Conservation (phyloP, 441 rosid species). For the Pelargonium cotyledonis region DNA sequence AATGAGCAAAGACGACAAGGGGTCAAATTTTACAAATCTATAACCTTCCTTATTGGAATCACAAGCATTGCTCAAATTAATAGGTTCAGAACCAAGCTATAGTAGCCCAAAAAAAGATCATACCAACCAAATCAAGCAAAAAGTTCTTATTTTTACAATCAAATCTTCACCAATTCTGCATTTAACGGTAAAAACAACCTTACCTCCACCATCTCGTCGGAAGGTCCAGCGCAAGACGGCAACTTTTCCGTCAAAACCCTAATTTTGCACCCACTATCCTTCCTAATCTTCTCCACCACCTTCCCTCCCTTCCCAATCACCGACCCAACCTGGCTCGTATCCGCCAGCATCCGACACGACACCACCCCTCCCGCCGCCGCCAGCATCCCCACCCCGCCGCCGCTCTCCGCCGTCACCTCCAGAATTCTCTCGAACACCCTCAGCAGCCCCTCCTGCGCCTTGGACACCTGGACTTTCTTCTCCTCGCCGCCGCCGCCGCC, state of each 20-base stretch:
- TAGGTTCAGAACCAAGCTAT: too few relatives aligned
- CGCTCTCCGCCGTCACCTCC: slow-evolving; percentile 59
- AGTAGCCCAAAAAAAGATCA: too few relatives aligned
- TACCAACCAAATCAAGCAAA: too few relatives aligned
- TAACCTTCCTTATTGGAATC: too few relatives aligned
- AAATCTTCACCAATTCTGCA: not conserved
- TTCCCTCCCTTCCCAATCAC: slow-evolving; percentile 88
- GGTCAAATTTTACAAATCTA: too few relatives aligned
- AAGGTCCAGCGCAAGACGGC: slow-evolving; percentile 54
- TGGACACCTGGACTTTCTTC: slow-evolving; percentile 51
- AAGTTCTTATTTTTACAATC: too few relatives aligned
- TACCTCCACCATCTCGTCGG: slow-evolving; percentile 84
- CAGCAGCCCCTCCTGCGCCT: slow-evolving; percentile 73
- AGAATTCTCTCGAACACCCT: slow-evolving; percentile 71
- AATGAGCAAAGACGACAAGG: too few relatives aligned
- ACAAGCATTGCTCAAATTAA: too few relatives aligned
- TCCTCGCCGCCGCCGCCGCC: slow-evolving; percentile 22
- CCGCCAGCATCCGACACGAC: slow-evolving; percentile 66
- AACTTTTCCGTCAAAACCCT: slow-evolving; percentile 57
- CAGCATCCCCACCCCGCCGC: slow-evolving; percentile 18
- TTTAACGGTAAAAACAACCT: not conserved
- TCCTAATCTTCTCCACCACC: slow-evolving; percentile 68
- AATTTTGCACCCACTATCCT: slow-evolving; percentile 63
- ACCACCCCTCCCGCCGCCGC: slow-evolving; percentile 34
- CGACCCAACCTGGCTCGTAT: slow-evolving; percentile 62